phyloP scores from a whole-genome alignment of 2,329 filamentous ascomycete genomes.

The Cladosporium halotolerans region DNA sequence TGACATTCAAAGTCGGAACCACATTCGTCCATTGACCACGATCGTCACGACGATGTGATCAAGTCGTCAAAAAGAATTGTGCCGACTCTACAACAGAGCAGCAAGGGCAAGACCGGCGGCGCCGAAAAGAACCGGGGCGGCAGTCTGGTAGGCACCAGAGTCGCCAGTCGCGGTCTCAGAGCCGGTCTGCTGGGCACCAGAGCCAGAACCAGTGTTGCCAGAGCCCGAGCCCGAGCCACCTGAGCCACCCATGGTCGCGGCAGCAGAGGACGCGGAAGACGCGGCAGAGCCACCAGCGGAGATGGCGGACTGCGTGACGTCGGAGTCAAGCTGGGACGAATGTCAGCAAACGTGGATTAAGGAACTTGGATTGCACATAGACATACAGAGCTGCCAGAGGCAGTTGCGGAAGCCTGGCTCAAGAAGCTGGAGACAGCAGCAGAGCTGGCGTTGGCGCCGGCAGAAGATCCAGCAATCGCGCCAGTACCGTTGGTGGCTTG shows the following conservation, averaged over 20 bases:
- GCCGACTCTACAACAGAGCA: conserved; percentile 5
- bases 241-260: background rate
- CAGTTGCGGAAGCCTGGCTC: conserved; percentile 4
- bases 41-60: background rate
- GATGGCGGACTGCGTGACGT: background rate
- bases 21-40: no score
- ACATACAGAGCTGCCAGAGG: conserved; percentile 10
- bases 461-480: background rate
- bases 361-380: background rate
- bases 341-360: background rate
- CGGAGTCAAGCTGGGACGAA: background rate
- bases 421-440: conserved; percentile 6
- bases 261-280: background rate
- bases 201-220: background rate
- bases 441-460: background rate
- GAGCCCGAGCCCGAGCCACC: conserved; percentile 2
- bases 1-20: no score
- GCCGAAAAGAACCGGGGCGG: conserved; percentile 6
- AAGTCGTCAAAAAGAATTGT: background rate
- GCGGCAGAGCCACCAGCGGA: conserved; percentile 1
- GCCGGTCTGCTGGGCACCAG: background rate
- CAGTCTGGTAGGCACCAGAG: conserved; percentile 7
- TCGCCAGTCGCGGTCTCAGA: background rate
- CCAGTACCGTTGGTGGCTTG: background rate
- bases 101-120: conserved; percentile 9